A percentile compares a stretch with the other conserved stretches of the same genome.
These are phyloP conservation scores for Nyssa sinensis DNA, from an alignment of 148 eudicot species.

Conservation along the genomic window DNA sequence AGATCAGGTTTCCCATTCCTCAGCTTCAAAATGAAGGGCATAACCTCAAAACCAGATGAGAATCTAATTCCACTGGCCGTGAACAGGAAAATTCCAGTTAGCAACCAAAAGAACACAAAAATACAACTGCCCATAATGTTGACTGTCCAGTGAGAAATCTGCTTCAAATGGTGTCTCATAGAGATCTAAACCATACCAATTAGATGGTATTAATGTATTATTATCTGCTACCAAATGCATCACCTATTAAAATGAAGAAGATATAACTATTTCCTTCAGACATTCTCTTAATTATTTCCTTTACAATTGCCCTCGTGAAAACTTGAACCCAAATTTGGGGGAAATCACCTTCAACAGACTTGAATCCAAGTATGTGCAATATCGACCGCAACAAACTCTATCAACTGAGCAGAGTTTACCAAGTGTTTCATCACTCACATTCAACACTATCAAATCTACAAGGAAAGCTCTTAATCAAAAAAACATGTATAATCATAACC, in stretches of 20 bases:
- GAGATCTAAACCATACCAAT: too few species aligned
- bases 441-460: neutral
- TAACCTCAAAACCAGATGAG: neutral
- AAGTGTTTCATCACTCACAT: neutral
- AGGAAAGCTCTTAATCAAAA: neutral
- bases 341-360: neutral
- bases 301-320: neutral
- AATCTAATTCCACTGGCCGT: neutral
- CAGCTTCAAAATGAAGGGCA: neutral
- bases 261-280: neutral
- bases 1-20: neutral
- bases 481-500: too few species aligned
- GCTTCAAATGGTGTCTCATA: neutral
- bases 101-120: conserved; percentile 1
- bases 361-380: neutral
- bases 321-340: neutral
- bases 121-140: neutral
- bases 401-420: neutral
- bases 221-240: too few species aligned
- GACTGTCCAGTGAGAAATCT: neutral
- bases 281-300: too few species aligned
- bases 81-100: too few species aligned
- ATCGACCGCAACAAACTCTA: neutral
- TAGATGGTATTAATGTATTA: too few species aligned
- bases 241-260: too few species aligned